Evolutionary conservation across 129 eudicot species (phyloP).

Genomic region (Tagetes erecta): DNA sequence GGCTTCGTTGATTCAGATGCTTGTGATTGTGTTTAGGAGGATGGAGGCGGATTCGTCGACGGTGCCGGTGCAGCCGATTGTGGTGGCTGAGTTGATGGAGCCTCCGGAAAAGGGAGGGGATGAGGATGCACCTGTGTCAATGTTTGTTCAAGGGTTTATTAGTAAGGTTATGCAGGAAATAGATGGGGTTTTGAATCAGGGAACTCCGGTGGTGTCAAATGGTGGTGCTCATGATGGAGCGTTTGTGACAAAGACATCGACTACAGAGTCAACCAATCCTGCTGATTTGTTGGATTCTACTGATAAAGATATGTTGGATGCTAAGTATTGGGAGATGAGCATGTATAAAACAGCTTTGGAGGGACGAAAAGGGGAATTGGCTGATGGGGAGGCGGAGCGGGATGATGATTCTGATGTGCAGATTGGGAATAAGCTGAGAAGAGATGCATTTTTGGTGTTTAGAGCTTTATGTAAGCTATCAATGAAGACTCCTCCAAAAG

Average conservation of each 20-base stretch:
- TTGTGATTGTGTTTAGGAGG: constrained; percentile 91
- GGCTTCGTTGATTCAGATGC: constrained; percentile 93
- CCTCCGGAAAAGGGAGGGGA: constrained; percentile 66
- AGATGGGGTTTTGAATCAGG: constrained; percentile 80
- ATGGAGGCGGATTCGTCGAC: constrained; percentile 96
- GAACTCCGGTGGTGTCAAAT: constrained; percentile 43
- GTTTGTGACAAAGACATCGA: constrained; percentile 77
- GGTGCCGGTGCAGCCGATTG: constrained; percentile 88
- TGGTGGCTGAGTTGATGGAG: constrained; percentile 94
- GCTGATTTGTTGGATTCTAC: constrained; percentile 98
- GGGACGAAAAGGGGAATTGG: constrained; percentile 97
- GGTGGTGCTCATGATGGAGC: constrained; percentile 87
- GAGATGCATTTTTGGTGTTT: constrained; percentile 95
- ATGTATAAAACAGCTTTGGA: constrained; percentile 98
- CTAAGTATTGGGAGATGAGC: constrained; percentile 99
- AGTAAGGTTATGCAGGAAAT: constrained; percentile 88
- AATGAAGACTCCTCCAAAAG: constrained; percentile 98
- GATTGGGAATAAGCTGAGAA: constrained; percentile 93
- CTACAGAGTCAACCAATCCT: constrained; percentile 90
- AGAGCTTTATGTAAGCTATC: constrained; percentile 93
- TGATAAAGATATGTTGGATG: constrained; percentile 98
- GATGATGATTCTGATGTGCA: constrained; percentile 97
- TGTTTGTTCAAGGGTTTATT: constrained; percentile 93
- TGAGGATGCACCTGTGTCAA: constrained; percentile 62
- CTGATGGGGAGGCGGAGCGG: constrained; percentile 80